phyloP scores from a whole-genome alignment of 331 rosid genomes.

The Pyracantha coccinea region DNA sequence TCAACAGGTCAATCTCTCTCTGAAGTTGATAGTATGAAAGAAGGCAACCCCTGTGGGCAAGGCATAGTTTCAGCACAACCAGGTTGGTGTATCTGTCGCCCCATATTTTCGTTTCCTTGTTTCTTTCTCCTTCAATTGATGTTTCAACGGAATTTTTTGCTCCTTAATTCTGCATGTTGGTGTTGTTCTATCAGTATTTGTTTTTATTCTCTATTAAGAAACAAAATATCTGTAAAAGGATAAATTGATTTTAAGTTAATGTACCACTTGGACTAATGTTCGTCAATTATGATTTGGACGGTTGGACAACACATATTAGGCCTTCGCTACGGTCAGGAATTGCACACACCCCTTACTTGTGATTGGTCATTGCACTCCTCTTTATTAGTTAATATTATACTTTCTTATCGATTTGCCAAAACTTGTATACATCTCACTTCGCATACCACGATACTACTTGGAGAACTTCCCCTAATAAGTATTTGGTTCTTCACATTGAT shows the following conservation, averaged over 20 bases:
- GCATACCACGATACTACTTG: background rate
- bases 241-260: no score
- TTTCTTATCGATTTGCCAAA: background rate
- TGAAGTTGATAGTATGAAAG: slow-evolving; percentile 22
- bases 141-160: background rate
- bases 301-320: background rate
- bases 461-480: background rate
- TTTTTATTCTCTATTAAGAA: no score
- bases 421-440: background rate
- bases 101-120: background rate
- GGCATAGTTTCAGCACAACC: slow-evolving; percentile 28
- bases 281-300: background rate
- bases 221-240: no score
- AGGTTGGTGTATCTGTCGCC: slow-evolving; percentile 6
- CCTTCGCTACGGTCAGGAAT: background rate
- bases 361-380: background rate
- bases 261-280: background rate
- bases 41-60: slow-evolving; percentile 9
- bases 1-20: slow-evolving; percentile 37
- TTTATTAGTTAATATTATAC: background rate
- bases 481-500: slow-evolving; percentile 3
- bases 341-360: background rate
- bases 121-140: background rate
- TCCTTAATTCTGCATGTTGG: no score
- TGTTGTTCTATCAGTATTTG: no score